Conservation (phyloP, 2,329 filamentous ascomycete species). For the Pseudophaeomoniella oleicola region DNA sequence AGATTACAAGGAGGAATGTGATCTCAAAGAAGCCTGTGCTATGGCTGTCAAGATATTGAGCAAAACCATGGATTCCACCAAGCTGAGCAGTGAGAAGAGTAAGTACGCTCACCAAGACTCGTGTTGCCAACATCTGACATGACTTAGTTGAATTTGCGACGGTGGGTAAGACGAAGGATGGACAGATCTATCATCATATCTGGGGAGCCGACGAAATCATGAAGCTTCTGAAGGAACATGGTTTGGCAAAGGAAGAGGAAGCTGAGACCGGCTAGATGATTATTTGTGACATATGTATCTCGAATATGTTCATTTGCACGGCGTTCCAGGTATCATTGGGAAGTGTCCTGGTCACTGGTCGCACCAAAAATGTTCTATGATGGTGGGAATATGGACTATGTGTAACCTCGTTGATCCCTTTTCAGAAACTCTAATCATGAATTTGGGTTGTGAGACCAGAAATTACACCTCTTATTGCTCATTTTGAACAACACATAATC, state of each 20-base stretch:
- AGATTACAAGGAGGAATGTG: constrained; percentile 98
- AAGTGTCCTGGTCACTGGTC: background rate
- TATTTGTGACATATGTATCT: constrained; percentile 1
- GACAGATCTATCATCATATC: constrained; percentile 94
- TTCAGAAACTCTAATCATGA: no score
- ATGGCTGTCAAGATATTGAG: constrained; percentile 97
- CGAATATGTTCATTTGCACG: constrained; percentile 5
- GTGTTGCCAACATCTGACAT: constrained; percentile 11
- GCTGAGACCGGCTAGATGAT: constrained; percentile 39
- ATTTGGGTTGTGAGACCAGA: no score
- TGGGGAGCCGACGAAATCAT: constrained; percentile 97
- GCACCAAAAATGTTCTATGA: background rate
- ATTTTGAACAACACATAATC: no score
- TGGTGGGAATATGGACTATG: no score
- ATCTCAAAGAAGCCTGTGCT: constrained; percentile 87
- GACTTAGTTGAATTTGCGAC: constrained; percentile 86
- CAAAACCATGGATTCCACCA: constrained; percentile 99
- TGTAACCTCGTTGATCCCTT: no score
- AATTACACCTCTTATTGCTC: no score
- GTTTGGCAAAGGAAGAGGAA: constrained; percentile 74
- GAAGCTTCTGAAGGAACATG: constrained; percentile 84
- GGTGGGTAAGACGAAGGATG: constrained; percentile 85
- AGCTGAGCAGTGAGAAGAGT: constrained; percentile 99
- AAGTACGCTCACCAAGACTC: constrained; percentile 24
- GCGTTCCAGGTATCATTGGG: background rate